These are phyloP conservation scores for Cladosporium sp. DNA, from an alignment of 2,329 filamentous ascomycete genomes.

Conservation along the genomic window DNA sequence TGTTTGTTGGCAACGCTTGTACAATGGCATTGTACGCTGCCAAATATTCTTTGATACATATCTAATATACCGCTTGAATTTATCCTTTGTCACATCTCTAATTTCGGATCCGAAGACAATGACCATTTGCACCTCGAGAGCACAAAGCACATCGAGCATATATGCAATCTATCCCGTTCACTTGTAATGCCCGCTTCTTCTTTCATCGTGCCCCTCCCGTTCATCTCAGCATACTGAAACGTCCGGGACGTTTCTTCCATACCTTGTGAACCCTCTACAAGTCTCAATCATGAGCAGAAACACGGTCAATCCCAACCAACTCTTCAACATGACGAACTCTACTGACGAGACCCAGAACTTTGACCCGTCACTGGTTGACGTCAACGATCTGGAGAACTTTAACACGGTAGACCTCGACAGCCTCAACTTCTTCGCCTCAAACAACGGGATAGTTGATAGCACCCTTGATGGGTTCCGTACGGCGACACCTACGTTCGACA, in stretches of 20 bases:
- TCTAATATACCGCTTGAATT: neutral
- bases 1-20: neutral
- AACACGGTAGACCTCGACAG: neutral
- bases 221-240: conserved; percentile 1
- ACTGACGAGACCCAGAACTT: neutral
- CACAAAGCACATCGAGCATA: conserved; percentile 4
- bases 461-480: neutral
- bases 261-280: neutral
- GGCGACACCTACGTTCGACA: neutral
- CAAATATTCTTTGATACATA: neutral
- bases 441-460: neutral
- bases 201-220: conserved; percentile 1
- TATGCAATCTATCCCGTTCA: neutral
- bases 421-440: neutral
- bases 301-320: neutral
- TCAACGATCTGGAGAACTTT: neutral
- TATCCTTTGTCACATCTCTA: neutral
- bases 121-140: neutral
- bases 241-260: conserved; percentile 13
- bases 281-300: neutral
- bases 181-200: neutral
- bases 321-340: neutral
- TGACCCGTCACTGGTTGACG: neutral
- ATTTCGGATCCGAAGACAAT: neutral
- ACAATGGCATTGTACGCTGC: conserved; percentile 9